Evolutionary conservation across 495 filamentous ascomycete species (phyloP), one percentile per base, ranked within the genome.

Genomic region (Copromyces sp.): DNA sequence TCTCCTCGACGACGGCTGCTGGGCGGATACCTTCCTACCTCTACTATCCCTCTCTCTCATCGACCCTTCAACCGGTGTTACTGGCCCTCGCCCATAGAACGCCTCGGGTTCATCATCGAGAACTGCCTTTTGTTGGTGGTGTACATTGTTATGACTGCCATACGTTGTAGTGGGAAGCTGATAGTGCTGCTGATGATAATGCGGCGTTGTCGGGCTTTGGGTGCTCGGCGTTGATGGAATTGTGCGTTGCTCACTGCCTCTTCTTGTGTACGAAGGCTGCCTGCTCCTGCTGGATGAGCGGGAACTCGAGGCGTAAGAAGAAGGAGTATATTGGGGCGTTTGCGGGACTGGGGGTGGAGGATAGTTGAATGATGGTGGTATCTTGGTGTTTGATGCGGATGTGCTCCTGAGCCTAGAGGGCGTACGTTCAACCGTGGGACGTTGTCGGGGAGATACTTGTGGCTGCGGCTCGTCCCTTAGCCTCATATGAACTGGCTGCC

Each of bases 381-480:
- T 37, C 32, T 35, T 65, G 53, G 53, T 29, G n/a, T 20, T 12
- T 68, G 71, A 80, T 82, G 83, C 81, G 80, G 77, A 77, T 75
- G 83, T 79, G 81, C 81, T 80, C 83, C 83, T 80, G 70, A 81
- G 82, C 82, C 83, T 82, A 78, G 78, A 80, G 81, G 80, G 80
- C 83, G 81, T 80, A 81, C 83, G 82, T 81, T 84, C 84, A 84
- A 81, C 79, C 83, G 82, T 81, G 84, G 83, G 83, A 76, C 81
- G 75, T 82, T 75, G 72, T 80, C 83, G 83, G 80, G 82, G 83
- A 83, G 83, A 81, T 76, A 79, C 81, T 77, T 75, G 75, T 78
- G 82, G 80, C 80, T 82, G 76, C 29, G 24, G 68, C 39, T 70
- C 72, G 71, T 72, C 75, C 73, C 76, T 80, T 72, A 65, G 59